Evolutionary conservation across 179 eudicot genomes (phyloP), one percentile per base, ranked within the genome.

Genomic region (Patellifolia procumbens): DNA sequence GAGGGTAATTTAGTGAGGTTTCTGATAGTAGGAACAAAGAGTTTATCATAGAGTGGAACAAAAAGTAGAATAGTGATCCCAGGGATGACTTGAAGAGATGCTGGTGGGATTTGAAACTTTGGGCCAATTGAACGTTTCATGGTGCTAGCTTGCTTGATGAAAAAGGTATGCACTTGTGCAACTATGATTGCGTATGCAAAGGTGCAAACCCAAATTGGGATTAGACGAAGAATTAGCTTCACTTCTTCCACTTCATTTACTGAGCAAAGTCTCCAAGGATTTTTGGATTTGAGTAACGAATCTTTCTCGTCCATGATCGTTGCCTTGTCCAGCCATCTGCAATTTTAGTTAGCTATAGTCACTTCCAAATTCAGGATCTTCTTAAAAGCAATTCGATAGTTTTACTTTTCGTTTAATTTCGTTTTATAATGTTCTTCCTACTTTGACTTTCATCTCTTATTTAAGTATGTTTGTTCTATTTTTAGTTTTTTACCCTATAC

Each of bases 71-170:
- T 87, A 16, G 88, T 79, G 16, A 87, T 77, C 28, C 92, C 90
- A 2, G 87, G 73, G 77, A 81, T 66, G 60, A 88, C 91, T 66
- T 83, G 89, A 29, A 90, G 78, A 26, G 89, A 85, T 4, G 97
- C 86, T 0, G 94, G 71, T 20, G 97, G 90, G 61, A 90, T 20
- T 69, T 80, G 74, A 76, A 88, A 81, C 28, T 64, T 68, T 12
- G 79, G 59, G 15, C 85, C 79, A 0, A 83, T 53, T 35, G 83
- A 73, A 7, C 89, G 75, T 55, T 74, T 35, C 85, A 91, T 74
- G 22, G 94, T 90, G 84, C 83, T 81, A 70, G 87, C 91, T 88
- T 91, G 97, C 65, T 91, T 90, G 74, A 87, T 85, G 83, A 88
- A 91, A 82, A 81, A 90, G 5, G 97, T 91, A 60, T 87, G 84